These are phyloP conservation scores for Ascoidea asiatica DNA, from an alignment of 805 yeast species.

Conservation along the genomic window DNA sequence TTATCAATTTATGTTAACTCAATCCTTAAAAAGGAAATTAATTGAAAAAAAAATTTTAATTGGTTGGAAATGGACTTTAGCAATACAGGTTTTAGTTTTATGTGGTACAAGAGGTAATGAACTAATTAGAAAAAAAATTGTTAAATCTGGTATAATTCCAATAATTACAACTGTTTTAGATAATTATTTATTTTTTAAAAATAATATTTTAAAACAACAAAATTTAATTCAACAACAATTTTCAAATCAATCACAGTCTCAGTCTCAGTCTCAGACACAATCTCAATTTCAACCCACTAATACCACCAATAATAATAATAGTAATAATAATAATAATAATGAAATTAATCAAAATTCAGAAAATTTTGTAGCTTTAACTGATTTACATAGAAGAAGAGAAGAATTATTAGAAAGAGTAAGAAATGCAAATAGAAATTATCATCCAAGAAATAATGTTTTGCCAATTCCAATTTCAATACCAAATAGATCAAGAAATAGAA, in stretches of 20 bases:
- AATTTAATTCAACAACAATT: background rate
- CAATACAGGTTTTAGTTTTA: slow-evolving; percentile 83
- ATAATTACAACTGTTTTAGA: slow-evolving; percentile 85
- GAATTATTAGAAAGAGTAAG: background rate
- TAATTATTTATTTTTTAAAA: slow-evolving; percentile 42
- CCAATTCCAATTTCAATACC: background rate
- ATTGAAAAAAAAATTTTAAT: slow-evolving; percentile 29
- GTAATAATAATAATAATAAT: background rate
- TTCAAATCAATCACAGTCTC: background rate
- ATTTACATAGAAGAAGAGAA: background rate
- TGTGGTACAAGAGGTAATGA: slow-evolving; percentile 93
- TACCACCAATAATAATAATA: background rate
- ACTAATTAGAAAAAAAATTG: slow-evolving; percentile 69
- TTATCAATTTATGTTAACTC: background rate
- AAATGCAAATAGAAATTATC: background rate
- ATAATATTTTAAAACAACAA: slow-evolving; percentile 1
- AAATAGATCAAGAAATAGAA: background rate
- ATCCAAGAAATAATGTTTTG: background rate
- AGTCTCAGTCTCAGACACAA: background rate
- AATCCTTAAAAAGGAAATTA: slow-evolving; percentile 13
- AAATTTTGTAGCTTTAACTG: background rate
- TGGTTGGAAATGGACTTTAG: slow-evolving; percentile 97
- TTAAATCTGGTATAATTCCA: slow-evolving; percentile 85
- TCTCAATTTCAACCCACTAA: background rate
- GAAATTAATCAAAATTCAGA: no score